Conservation (phyloP, 768 basidiomycete genomes). For the Agrocybe praecox region DNA sequence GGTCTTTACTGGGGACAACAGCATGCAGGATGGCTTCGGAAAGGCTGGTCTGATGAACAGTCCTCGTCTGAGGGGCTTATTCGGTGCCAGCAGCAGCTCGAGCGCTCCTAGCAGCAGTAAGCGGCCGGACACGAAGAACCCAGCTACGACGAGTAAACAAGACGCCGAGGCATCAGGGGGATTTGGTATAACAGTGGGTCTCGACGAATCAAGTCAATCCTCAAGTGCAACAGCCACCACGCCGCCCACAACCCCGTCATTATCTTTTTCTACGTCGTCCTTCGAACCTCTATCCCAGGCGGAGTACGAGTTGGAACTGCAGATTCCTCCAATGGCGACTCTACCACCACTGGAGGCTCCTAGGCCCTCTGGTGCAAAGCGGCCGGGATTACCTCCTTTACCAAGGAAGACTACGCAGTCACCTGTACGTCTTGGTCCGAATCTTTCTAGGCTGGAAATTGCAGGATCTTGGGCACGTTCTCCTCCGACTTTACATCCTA, state of each 20-base stretch:
- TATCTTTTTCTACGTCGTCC: constrained; percentile 15
- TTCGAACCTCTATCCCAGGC: constrained; percentile 20
- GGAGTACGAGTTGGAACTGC: constrained; percentile 25
- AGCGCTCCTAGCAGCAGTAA: constrained; percentile 3
- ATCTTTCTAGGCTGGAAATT: constrained; percentile 29
- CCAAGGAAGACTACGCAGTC: constrained; percentile 26
- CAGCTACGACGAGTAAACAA: constrained; percentile 19
- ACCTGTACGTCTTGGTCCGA: constrained; percentile 24
- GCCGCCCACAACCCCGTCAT: constrained; percentile 13
- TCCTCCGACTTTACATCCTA: constrained; percentile 15
- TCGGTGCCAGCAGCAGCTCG: constrained; percentile 16
- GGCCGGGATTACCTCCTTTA: constrained; percentile 20
- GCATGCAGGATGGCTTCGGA: constrained; percentile 10
- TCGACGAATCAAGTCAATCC: background rate
- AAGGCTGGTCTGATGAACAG: constrained; percentile 17
- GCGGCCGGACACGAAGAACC: constrained; percentile 18
- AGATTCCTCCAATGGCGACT: constrained; percentile 19
- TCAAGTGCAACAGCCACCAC: constrained; percentile 12
- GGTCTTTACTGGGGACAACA: constrained; percentile 10
- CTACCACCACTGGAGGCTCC: constrained; percentile 6
- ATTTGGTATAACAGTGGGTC: background rate
- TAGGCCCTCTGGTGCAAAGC: constrained; percentile 16
- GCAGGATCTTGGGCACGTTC: constrained; percentile 18
- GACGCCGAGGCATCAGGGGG: constrained; percentile 10
- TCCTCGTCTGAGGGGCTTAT: constrained; percentile 27